Base-by-base conservation (phyloP, 768 basidiomycete genomes). In the Hypsizygus marmoreus region DNA sequence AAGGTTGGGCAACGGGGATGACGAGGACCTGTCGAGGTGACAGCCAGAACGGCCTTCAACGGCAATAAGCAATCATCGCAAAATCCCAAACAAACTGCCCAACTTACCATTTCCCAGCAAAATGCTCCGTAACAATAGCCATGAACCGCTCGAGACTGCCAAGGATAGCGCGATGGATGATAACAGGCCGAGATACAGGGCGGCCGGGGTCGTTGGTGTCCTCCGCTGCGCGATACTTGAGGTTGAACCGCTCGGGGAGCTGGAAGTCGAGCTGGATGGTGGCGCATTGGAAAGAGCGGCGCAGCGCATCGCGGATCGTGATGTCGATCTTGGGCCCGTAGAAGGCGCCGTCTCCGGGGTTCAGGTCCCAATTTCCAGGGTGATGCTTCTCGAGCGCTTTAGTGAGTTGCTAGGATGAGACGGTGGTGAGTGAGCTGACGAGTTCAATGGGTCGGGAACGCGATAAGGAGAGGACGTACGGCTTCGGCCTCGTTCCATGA, bases 251-350 rank as follows among this genome's bases (percentile, higher is more conserved):
- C 59, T 97, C 86, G 8, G 97, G 97, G 1, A 99, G 81, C 67
- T 99, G 93, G 82, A 97, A 99, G 72, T 98, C 95, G 47, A 99
- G 88, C 70, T 98, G 91, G 66, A 98, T 97, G 2, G 97, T 98
- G 30, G 94, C 97, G 60, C 95, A 98, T 67, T 99, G 97, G 84
- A 93, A 95, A 17, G 92, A 91, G 35, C 97, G 84, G 28, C 78
- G 82, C 17, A 98, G 76, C 0, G 97, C 95, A 58, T 99, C 97
- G 19, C 84, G 81, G 63, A 98, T 88, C 49, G 89, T 92, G 71
- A 99, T 95, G 68, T 98, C 97, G 60, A 97, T 95, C 75, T 98
- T 98, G 53, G 97, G 97, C 0, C 97, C 97, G 70, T 99, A 99
- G 80, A 99, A 99, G 8, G 97, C 97, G 39, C 97, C 97, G 59